Percentiles rank a stretch among this genome's conserved stretches.
These are phyloP conservation scores for Tetraselmis chui DNA, from an alignment of 139 green algal genomes.

Conservation along the genomic window DNA sequence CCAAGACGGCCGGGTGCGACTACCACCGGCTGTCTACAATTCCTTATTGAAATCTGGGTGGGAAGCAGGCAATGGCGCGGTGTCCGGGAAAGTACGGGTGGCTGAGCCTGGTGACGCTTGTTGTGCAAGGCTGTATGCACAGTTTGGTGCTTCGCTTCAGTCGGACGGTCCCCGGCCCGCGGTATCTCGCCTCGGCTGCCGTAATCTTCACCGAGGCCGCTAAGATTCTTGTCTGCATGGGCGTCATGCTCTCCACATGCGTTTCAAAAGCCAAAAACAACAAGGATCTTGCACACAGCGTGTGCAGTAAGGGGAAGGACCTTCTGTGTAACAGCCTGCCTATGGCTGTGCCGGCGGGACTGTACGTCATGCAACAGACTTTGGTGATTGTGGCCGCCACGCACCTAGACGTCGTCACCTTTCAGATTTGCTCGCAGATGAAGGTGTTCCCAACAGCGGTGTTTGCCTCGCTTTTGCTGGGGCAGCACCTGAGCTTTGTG, in stretches of 20 bases:
- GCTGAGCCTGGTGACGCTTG: background rate
- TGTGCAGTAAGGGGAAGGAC: conserved; percentile 9
- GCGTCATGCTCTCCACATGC: conserved; percentile 20
- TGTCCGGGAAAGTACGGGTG: background rate
- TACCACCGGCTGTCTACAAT: no score
- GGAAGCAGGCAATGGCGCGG: background rate
- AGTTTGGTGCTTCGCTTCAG: conserved; percentile 41
- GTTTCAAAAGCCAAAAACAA: background rate
- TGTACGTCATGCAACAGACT: conserved; percentile 58
- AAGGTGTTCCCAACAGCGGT: conserved; percentile 55
- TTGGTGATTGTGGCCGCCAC: conserved; percentile 45
- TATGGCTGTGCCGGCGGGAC: conserved; percentile 43
- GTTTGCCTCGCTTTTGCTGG: conserved; percentile 48
- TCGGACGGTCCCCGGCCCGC: conserved; percentile 15
- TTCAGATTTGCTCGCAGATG: conserved; percentile 56
- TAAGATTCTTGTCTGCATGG: conserved; percentile 46
- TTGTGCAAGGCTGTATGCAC: background rate
- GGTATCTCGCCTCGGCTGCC: conserved; percentile 43
- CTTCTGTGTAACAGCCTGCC: conserved; percentile 26
- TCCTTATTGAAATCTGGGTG: no score
- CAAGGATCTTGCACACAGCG: background rate
- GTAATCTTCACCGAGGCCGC: conserved; percentile 41
- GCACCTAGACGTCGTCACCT: conserved; percentile 51
- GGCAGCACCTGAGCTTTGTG: conserved; percentile 35
- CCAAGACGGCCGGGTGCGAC: no score